These are phyloP conservation scores for Elongisporangium undulatum DNA, from an alignment of 352 stramenopile genomes.

Conservation along the genomic window DNA sequence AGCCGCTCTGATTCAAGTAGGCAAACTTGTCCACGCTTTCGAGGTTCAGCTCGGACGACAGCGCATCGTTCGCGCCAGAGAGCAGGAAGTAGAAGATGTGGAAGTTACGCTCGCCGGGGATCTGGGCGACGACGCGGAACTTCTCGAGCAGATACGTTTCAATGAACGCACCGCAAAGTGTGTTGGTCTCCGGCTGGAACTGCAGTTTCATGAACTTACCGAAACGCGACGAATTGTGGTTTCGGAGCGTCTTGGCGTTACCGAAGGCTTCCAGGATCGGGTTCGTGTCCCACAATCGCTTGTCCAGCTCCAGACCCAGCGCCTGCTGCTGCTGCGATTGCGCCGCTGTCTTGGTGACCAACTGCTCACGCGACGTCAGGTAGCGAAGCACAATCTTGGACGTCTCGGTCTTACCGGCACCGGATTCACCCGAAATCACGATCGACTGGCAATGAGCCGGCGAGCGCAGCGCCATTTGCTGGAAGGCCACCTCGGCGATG, in stretches of 20 bases:
- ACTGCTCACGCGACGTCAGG: constrained; percentile 75
- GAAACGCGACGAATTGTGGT: constrained; percentile 87
- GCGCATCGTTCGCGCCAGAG: constrained; percentile 56
- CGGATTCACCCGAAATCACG: constrained; percentile 83
- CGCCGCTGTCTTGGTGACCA: constrained; percentile 39
- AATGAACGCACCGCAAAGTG: constrained; percentile 75
- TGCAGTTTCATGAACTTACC: constrained; percentile 90
- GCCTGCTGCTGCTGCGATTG: constrained; percentile 35
- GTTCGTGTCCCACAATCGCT: constrained; percentile 86
- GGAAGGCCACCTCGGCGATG: constrained; percentile 85
- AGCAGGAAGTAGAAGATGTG: constrained; percentile 92
- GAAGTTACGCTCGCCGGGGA: constrained; percentile 86
- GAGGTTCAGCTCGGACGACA: constrained; percentile 57
- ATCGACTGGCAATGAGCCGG: constrained; percentile 85
- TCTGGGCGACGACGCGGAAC: constrained; percentile 86
- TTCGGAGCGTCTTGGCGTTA: constrained; percentile 86
- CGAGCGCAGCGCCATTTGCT: constrained; percentile 84
- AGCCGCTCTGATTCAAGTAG: constrained; percentile 88
- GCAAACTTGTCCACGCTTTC: constrained; percentile 49
- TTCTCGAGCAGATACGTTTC: constrained; percentile 90
- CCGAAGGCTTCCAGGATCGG: constrained; percentile 86
- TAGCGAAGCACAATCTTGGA: constrained; percentile 89
- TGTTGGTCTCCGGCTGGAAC: constrained; percentile 71
- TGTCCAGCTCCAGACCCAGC: constrained; percentile 77
- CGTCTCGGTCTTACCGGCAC: constrained; percentile 86